Evolutionary conservation across 768 basidiomycete species (phyloP), one percentile per base, ranked within the genome.

Genomic region (Cytidiella melzeri): DNA sequence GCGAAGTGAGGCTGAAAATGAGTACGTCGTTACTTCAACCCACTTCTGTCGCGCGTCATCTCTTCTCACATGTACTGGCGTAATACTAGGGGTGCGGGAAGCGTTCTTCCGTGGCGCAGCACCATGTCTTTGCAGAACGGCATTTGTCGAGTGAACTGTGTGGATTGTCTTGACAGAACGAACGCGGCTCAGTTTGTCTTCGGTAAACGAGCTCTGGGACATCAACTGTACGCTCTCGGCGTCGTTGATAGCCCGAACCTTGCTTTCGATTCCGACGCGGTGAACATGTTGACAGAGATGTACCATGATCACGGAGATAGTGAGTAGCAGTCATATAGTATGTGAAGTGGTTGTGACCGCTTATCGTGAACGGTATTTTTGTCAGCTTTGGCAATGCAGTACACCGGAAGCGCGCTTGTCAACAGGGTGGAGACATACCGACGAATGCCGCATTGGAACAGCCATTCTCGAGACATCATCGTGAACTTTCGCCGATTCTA

Each of bases 211-310:
- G 96, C 89, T 0, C 71, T 99, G 15, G 94, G 93, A 0, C 93
- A 97, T 65, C 96, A 99, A 63, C 74, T 99, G 6, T 91, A 95
- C 63, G 94, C 93, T 0, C 80, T 99, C 3, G 96, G 96, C 0
- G 76, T 98, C 13, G 83, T 96, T 6, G 81, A 85, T 18, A 82
- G 72, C 50, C 93, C 95, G 0, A 83, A 92, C 59, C 71, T 99
- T 30, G 79, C 83, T 0, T 95, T 95, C 61, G 92, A 95, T 59
- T 92, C 88, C 9, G 94, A 95, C 64, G 93, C 92, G 1, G 88
- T 94, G 36, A 92, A 94, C 63, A 93, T 98, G 81, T 62, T 99
- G 57, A 98, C 93, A 3, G 92, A 96, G 69, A 97, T 99, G 93
- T 97, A 94, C 65, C 92, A 95, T 62, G 92, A 96, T 64, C 93